A percentile compares a stretch with the other conserved stretches of the same genome.
These are phyloP conservation scores for Aureococcus anophagefferens DNA, from an alignment of 108 stramenopile genomes.

Conservation along the genomic window DNA sequence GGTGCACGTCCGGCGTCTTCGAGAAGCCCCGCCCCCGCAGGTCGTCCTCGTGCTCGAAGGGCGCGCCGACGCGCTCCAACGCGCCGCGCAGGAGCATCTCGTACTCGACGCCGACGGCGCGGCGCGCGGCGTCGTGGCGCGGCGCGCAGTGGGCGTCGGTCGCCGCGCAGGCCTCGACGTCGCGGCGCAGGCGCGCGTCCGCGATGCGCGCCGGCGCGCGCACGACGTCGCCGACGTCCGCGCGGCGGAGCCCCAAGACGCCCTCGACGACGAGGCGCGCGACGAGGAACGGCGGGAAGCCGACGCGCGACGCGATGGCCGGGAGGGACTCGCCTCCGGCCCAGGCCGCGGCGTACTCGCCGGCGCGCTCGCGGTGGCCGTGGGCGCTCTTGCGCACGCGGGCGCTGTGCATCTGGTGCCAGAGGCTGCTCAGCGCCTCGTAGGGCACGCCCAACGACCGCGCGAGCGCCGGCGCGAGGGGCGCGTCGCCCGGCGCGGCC, in stretches of 20 bases:
- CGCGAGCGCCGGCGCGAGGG: too few species aligned
- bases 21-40: conserved; percentile 5
- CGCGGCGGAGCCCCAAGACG: background rate
- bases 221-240: background rate
- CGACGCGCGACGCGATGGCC: background rate
- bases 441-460: background rate
- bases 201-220: too few species aligned
- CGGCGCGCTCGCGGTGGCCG: background rate
- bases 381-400: background rate
- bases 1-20: conserved; percentile 9
- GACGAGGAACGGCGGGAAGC: background rate
- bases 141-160: background rate
- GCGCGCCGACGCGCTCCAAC: background rate
- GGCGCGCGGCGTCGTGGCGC: background rate
- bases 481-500: too few species aligned
- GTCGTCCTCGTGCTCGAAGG: background rate
- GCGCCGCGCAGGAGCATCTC: background rate
- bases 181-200: background rate
- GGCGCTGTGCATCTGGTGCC: background rate
- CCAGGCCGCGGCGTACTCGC: background rate
- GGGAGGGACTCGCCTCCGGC: background rate
- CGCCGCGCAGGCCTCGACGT: background rate
- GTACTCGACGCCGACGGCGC: background rate
- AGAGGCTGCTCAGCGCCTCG: background rate
- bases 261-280: background rate